Evolutionary conservation across 2,329 filamentous ascomycete genomes (phyloP).

Genomic region (Orbilia javanica): DNA sequence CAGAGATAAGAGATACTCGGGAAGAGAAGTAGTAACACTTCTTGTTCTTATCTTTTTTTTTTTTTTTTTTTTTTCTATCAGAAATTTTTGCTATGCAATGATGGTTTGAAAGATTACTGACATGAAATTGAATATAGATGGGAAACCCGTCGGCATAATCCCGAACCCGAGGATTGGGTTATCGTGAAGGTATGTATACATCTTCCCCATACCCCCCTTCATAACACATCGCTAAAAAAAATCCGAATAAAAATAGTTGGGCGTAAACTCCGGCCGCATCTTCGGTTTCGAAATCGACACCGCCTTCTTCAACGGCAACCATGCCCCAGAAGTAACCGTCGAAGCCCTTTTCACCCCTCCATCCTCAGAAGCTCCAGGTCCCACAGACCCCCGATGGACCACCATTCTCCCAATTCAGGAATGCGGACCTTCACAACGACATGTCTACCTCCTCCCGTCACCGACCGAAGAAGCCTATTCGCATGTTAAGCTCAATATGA

Average conservation of each 20-base stretch:
- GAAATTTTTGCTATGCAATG: neutral
- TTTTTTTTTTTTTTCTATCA: conserved; percentile 8
- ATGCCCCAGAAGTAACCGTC: conserved; percentile 82
- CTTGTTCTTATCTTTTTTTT: neutral
- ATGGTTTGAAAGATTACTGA: conserved; percentile 18
- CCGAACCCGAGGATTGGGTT: conserved; percentile 75
- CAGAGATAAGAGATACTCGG: too few relatives aligned
- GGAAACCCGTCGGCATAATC: conserved; percentile 76
- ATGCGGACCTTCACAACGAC: conserved; percentile 79
- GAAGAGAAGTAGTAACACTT: neutral
- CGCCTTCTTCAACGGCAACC: conserved; percentile 83
- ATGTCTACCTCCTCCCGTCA: conserved; percentile 76
- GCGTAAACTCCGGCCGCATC: conserved; percentile 78
- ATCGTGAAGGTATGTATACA: conserved; percentile 68
- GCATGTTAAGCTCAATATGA: conserved; percentile 85
- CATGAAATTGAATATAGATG: conserved; percentile 43
- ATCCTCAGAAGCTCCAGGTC: conserved; percentile 69
- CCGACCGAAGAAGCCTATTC: conserved; percentile 78
- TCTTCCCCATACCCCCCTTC: neutral
- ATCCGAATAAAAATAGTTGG: conserved; percentile 65
- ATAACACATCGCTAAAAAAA: neutral
- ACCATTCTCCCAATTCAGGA: conserved; percentile 77
- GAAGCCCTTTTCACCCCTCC: conserved; percentile 78
- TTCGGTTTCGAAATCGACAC: conserved; percentile 84
- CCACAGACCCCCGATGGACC: conserved; percentile 71